Base-by-base conservation (phyloP, 768 basidiomycete genomes). In the Tephrocybe sp. region DNA sequence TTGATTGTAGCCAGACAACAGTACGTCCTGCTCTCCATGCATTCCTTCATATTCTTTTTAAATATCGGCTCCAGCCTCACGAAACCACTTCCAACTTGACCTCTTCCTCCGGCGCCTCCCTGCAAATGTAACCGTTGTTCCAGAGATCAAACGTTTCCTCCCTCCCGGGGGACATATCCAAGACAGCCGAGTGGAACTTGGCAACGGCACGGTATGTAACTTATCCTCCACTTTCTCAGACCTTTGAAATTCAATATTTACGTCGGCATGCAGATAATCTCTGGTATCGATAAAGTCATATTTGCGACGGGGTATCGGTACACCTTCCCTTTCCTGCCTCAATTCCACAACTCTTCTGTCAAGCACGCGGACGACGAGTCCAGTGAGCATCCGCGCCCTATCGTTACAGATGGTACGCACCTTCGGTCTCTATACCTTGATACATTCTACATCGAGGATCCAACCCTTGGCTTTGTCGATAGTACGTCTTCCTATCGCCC, bases 301-400 rank as follows among this genome's bases (percentile, higher is more conserved):
- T 70, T 74, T 54, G 68, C 66, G 0, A 73, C 74, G 0, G 75
- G 75, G n/a, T 76, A 67, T 59, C 67, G 71, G n/a, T 74, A 76
- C 53, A 66, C 70, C 0, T 75, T 70, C 58, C 74, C 75, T 5
- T 77, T 76, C 69, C 59, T 78, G 1, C 67, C 71, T 0, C 65
- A 75, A 30, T 73, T 69, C 54, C 71, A 73, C 58, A 32, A 45
- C 18, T 52, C 51, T 15, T 52, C 51, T 9, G 12, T 41, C 17
- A 45, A n/a, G 20, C 37, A 41, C 17, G 18, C 24, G 60, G 63
- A 1, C 30, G 56, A 10, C 60, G 64, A 20, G 62, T 62, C 10
- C 58, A 58, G 12, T 2, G 60, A 58, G 0, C 59, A 65, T 14
- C 58, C 51, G 4, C 62, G 67, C 36, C 70, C 71, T 1, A 62